These are phyloP conservation scores for Monosporascus ibericus DNA, from an alignment of 2,329 filamentous ascomycete genomes.

Conservation along the genomic window DNA sequence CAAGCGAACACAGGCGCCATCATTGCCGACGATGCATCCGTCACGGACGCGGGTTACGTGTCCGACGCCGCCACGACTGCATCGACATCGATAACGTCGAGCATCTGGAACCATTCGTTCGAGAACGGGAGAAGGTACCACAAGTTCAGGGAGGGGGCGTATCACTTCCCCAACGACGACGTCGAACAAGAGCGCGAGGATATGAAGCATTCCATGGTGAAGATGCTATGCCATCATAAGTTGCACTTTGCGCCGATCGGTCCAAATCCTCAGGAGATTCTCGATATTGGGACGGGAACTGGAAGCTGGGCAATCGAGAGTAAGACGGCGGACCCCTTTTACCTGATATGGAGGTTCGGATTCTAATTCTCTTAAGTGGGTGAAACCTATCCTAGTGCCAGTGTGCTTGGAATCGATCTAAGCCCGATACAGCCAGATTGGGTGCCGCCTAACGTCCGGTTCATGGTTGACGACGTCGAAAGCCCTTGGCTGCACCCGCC, in stretches of 20 bases:
- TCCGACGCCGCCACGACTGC: constrained; percentile 14
- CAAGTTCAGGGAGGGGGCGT: constrained; percentile 33
- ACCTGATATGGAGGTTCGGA: constrained; percentile 1
- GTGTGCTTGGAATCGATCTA: constrained; percentile 33
- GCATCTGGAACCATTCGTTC: constrained; percentile 33
- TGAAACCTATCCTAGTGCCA: constrained; percentile 31
- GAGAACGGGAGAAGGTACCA: constrained; percentile 38
- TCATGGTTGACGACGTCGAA: constrained; percentile 51
- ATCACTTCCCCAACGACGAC: constrained; percentile 37
- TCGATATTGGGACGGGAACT: constrained; percentile 30
- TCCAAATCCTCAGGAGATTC: constrained; percentile 10
- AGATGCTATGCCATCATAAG: constrained; percentile 20
- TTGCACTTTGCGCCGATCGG: constrained; percentile 17
- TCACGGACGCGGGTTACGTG: constrained; percentile 15
- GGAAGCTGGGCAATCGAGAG: constrained; percentile 26
- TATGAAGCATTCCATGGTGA: constrained; percentile 20
- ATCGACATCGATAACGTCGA: constrained; percentile 27
- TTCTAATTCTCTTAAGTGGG: constrained; percentile 18
- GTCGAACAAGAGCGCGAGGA: constrained; percentile 36
- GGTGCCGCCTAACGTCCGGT: constrained; percentile 34
- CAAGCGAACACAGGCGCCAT: constrained; percentile 6
- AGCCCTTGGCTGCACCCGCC: constrained; percentile 47
- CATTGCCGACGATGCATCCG: constrained; percentile 3
- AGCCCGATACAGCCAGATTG: constrained; percentile 33
- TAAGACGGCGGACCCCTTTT: constrained; percentile 1